These are phyloP conservation scores for Acorus gramineus DNA, from an alignment of 106 monocot species.

Conservation along the genomic window DNA sequence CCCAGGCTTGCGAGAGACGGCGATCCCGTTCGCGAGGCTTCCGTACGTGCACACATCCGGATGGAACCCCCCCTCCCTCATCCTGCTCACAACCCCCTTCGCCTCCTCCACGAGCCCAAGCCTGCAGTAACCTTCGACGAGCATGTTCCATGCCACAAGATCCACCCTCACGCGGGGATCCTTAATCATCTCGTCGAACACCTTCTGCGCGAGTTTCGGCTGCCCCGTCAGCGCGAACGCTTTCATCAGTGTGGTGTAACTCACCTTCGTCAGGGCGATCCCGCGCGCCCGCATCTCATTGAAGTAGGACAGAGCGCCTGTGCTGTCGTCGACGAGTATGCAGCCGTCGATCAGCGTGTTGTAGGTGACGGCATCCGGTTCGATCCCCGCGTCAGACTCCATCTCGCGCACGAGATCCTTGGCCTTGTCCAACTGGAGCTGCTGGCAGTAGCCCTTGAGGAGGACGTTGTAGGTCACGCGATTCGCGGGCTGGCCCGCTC, in stretches of 20 bases:
- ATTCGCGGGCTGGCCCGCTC: constrained; percentile 36
- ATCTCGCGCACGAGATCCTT: constrained; percentile 51
- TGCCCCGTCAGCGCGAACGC: constrained; percentile 76
- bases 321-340: constrained; percentile 64
- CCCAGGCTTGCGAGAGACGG: constrained; percentile 61
- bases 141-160: constrained; percentile 78
- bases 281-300: constrained; percentile 82
- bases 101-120: constrained; percentile 64
- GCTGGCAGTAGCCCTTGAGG: constrained; percentile 80
- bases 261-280: constrained; percentile 68
- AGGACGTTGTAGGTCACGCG: constrained; percentile 85
- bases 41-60: constrained; percentile 82
- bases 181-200: constrained; percentile 84
- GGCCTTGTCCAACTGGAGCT: constrained; percentile 70
- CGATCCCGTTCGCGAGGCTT: constrained; percentile 84
- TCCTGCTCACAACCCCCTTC: constrained; percentile 52
- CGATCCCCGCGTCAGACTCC: constrained; percentile 26
- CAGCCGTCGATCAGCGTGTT: constrained; percentile 87
- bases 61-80: constrained; percentile 64
- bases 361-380: constrained; percentile 68
- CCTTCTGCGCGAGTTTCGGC: constrained; percentile 67
- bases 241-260: constrained; percentile 97
- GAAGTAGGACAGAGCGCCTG: constrained; percentile 71
- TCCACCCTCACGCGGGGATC: constrained; percentile 70
- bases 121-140: constrained; percentile 72